phyloP scores from a whole-genome alignment of 805 yeast species.

The Starmerella lactis-condensi region DNA sequence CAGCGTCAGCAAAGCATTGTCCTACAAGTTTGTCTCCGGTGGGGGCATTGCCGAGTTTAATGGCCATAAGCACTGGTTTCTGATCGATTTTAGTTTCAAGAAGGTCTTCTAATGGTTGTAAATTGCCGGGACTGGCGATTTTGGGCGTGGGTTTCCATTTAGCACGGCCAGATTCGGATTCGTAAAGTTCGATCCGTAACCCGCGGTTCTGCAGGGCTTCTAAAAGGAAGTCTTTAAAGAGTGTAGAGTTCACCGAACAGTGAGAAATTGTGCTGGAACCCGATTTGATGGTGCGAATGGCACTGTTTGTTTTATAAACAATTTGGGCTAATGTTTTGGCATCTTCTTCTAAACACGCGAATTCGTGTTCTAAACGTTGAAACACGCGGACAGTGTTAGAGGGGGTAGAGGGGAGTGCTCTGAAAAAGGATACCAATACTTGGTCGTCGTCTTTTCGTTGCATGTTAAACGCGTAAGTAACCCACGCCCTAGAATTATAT shows the following conservation, averaged over 20 bases:
- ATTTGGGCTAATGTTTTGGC: slow-evolving; percentile 68
- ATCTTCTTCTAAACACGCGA: slow-evolving; percentile 53
- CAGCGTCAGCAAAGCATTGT: slow-evolving; percentile 60
- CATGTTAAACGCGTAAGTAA: slow-evolving; percentile 3
- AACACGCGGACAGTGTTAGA: slow-evolving; percentile 38
- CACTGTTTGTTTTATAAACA: slow-evolving; percentile 68
- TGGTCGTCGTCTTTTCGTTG: slow-evolving; percentile 27
- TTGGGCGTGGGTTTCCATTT: slow-evolving; percentile 37
- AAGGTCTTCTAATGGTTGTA: slow-evolving; percentile 58
- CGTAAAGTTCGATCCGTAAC: slow-evolving; percentile 63
- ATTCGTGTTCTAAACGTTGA: slow-evolving; percentile 59
- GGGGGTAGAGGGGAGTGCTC: slow-evolving; percentile 12
- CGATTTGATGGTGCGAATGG: slow-evolving; percentile 41
- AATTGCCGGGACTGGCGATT: slow-evolving; percentile 75
- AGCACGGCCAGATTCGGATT: slow-evolving; percentile 25
- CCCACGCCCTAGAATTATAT: no score
- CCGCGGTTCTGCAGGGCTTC: slow-evolving; percentile 53
- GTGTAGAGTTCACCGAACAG: slow-evolving; percentile 51
- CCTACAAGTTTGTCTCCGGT: slow-evolving; percentile 43
- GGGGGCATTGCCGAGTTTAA: slow-evolving; percentile 27
- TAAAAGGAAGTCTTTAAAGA: slow-evolving; percentile 45
- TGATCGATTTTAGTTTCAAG: slow-evolving; percentile 31
- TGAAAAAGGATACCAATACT: slow-evolving; percentile 19
- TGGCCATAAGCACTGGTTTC: slow-evolving; percentile 37
- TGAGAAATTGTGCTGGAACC: slow-evolving; percentile 25